These are phyloP conservation scores for Astrocystis sublimbata DNA, from an alignment of 495 filamentous ascomycete genomes.

Conservation along the genomic window DNA sequence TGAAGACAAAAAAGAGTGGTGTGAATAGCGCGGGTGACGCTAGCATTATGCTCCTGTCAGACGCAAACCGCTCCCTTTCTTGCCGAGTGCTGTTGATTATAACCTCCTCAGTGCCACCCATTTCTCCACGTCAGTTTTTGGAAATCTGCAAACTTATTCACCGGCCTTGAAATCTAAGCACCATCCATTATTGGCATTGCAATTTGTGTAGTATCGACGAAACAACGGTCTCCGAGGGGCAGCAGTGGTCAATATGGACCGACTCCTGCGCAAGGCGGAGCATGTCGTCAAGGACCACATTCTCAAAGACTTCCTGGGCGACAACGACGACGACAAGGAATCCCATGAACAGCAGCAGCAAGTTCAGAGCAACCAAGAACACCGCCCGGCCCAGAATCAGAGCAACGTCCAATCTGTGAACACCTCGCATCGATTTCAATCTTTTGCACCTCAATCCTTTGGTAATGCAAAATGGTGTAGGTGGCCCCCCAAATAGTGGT, in stretches of 20 bases:
- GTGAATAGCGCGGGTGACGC: not conserved
- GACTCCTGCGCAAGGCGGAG: conserved; percentile 35
- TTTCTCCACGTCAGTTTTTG: not conserved
- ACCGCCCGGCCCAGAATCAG: conserved; percentile 33
- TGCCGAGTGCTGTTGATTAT: not conserved
- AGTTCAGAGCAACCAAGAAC: conserved; percentile 42
- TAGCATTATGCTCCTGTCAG: not conserved
- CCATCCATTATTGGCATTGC: not conserved
- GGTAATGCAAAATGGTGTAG: conserved; percentile 85
- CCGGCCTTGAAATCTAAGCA: not conserved
- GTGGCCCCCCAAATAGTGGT: not conserved
- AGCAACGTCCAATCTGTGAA: conserved; percentile 26
- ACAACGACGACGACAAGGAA: conserved; percentile 21
- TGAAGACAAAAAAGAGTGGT: not conserved
- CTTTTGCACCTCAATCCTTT: conserved; percentile 84
- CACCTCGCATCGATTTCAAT: conserved; percentile 68
- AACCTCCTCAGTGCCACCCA: not conserved
- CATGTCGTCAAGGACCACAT: conserved; percentile 34
- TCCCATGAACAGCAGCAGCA: conserved; percentile 28
- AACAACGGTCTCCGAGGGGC: not conserved
- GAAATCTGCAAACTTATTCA: not conserved
- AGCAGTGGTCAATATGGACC: conserved; percentile 29
- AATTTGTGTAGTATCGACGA: not conserved
- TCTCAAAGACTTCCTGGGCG: conserved; percentile 26
- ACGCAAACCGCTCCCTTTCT: not conserved